Conservation (phyloP, 345 rosid species). For the Populus alba region DNA sequence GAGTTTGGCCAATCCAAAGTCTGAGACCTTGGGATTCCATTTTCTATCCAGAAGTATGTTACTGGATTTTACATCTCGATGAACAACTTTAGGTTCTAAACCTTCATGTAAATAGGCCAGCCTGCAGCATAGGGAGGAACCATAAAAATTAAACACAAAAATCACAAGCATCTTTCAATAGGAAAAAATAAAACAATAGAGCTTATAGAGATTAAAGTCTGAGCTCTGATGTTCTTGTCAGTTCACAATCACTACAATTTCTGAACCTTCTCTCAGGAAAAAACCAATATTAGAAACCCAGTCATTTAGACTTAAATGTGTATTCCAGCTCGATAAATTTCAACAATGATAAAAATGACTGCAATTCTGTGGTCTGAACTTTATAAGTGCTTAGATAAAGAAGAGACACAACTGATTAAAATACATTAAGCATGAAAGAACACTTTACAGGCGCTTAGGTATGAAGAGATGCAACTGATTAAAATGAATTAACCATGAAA, state of each 20-base stretch:
- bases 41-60: constrained; percentile 77
- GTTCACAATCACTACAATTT: not conserved
- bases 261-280: not conserved
- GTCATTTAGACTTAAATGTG: too few species aligned
- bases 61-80: constrained; percentile 91
- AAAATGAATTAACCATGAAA: not conserved
- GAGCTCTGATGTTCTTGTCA: not conserved
- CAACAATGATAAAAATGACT: not conserved
- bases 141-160: not conserved
- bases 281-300: not conserved
- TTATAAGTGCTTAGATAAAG: not conserved
- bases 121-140: constrained; percentile 39
- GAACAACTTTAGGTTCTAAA: constrained; percentile 93
- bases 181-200: not conserved
- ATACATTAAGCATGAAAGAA: not conserved
- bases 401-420: not conserved
- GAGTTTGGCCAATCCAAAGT: constrained; percentile 89
- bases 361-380: not conserved
- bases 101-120: constrained; percentile 95
- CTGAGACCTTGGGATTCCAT: constrained; percentile 87
- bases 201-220: not conserved
- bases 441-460: not conserved
- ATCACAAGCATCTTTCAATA: not conserved
- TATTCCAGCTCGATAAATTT: not conserved
- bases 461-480: not conserved